Evolutionary conservation across 257 asterid species (phyloP).

Genomic region (Perilla frutescens): DNA sequence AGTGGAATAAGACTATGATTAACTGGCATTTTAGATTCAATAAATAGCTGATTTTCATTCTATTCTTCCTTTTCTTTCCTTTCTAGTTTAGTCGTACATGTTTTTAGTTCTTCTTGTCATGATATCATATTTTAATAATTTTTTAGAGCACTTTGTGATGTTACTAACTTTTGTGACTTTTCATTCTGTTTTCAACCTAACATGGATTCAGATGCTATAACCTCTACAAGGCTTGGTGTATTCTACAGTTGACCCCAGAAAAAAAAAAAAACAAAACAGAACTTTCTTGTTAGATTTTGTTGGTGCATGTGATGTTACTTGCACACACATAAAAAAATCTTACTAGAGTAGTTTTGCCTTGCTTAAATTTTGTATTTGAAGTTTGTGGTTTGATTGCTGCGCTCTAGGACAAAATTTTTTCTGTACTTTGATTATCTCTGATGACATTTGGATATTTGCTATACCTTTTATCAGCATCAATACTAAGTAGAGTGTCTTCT

Average conservation of each 20-base stretch:
- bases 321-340: neutral
- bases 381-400: neutral
- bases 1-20: neutral
- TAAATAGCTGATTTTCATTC: neutral
- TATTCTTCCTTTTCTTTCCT: neutral
- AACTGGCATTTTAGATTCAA: constrained; percentile 5
- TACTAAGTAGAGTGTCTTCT: neutral
- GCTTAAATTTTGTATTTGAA: neutral
- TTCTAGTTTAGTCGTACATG: neutral
- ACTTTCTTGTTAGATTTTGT: neutral
- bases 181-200: neutral
- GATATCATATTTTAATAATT: neutral
- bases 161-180: neutral
- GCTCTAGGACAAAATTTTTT: neutral
- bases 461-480: neutral
- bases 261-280: neutral
- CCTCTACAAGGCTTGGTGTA: neutral
- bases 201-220: neutral
- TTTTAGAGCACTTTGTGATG: constrained; percentile 6
- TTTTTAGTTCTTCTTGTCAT: neutral
- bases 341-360: neutral
- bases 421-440: neutral
- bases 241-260: neutral
- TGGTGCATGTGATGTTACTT: neutral
- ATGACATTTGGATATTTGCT: too few species aligned